These are phyloP conservation scores for Cercospora beticola DNA, from an alignment of 2,329 filamentous ascomycete species.

Conservation along the genomic window DNA sequence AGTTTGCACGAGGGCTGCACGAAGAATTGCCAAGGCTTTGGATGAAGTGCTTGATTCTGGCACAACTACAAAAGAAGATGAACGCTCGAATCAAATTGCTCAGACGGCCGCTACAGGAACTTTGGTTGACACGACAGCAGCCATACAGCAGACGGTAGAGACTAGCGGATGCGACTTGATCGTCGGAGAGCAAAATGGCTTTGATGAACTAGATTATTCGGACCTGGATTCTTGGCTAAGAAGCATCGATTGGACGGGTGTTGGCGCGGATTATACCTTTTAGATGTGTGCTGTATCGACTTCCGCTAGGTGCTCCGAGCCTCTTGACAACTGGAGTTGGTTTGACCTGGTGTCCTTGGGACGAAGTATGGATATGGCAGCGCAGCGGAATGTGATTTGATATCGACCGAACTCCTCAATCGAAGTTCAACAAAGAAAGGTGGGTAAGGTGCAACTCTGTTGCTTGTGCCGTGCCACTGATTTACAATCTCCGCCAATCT, in stretches of 20 bases:
- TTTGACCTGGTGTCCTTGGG: not conserved
- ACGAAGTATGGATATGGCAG: no score
- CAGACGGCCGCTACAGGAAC: not conserved
- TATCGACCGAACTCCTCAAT: no score
- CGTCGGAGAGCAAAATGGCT: not conserved
- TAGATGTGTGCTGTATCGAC: not conserved
- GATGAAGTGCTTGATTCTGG: constrained; percentile 25
- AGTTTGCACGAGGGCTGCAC: constrained; percentile 25
- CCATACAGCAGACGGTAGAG: not conserved
- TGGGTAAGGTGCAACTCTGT: not conserved
- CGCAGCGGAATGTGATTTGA: no score
- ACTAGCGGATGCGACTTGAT: not conserved
- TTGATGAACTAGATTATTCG: constrained; percentile 15
- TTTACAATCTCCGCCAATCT: not conserved
- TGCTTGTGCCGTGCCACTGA: not conserved
- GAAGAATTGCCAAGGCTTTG: constrained; percentile 18
- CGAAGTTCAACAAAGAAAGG: no score
- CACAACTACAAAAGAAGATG: not conserved
- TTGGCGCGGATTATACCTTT: constrained; percentile 17
- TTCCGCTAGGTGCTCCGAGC: no score
- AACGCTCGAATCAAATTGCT: not conserved
- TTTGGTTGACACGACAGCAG: not conserved
- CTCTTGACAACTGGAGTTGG: not conserved
- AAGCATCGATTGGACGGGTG: constrained; percentile 22
- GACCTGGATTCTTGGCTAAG: constrained; percentile 20